Evolutionary conservation across 2,329 filamentous ascomycete species (phyloP).

Genomic region (Pseudogymnoascus sp.): DNA sequence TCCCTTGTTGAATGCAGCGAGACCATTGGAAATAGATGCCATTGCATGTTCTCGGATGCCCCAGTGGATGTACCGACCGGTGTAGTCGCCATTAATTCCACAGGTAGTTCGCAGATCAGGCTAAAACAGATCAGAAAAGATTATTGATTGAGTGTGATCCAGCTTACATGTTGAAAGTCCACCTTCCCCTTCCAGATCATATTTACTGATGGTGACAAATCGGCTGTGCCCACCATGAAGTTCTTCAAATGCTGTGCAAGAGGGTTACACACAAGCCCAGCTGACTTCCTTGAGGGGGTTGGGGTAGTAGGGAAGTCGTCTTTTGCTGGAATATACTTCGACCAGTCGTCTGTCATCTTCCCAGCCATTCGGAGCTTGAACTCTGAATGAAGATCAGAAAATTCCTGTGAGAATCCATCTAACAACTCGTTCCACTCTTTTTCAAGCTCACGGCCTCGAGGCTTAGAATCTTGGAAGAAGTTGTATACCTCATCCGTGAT

Average conservation of each 20-base stretch:
- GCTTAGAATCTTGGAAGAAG: constrained; percentile 41
- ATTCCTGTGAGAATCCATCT: constrained; percentile 30
- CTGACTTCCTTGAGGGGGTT: constrained; percentile 43
- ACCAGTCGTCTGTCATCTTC: constrained; percentile 41
- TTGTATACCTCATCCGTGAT: constrained; percentile 38
- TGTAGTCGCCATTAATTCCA: constrained; percentile 46
- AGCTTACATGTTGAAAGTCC: constrained; percentile 38
- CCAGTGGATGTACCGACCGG: constrained; percentile 50
- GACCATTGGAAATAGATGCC: constrained; percentile 48
- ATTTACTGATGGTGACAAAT: constrained; percentile 44
- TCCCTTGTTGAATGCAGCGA: constrained; percentile 48
- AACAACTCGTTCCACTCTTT: constrained; percentile 39
- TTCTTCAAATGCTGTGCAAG: constrained; percentile 39
- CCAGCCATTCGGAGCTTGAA: constrained; percentile 41
- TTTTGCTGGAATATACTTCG: constrained; percentile 36
- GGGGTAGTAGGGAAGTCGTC: constrained; percentile 37
- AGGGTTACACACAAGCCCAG: constrained; percentile 42
- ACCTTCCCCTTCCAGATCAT: constrained; percentile 48
- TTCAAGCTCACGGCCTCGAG: constrained; percentile 37
- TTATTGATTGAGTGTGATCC: neutral
- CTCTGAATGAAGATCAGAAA: constrained; percentile 43
- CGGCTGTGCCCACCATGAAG: constrained; percentile 47
- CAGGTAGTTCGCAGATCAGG: constrained; percentile 33
- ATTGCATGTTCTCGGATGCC: constrained; percentile 56
- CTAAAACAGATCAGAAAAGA: constrained; percentile 14